A percentile compares a stretch with the other conserved stretches of the same genome.
phyloP scores from a whole-genome alignment of 257 asterid genomes.

The Eustoma russellianum region DNA sequence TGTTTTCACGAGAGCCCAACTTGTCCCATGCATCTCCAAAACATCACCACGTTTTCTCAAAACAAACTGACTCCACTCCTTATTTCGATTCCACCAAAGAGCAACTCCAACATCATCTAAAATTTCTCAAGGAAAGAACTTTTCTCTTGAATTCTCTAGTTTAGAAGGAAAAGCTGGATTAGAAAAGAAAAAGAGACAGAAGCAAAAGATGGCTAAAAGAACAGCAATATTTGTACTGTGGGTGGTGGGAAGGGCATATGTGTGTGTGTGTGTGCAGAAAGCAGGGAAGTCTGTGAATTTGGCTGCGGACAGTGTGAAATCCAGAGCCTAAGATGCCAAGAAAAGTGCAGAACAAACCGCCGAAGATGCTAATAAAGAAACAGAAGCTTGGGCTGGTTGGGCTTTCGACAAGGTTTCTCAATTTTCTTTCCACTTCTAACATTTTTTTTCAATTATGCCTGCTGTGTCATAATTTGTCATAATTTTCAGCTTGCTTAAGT shows the following conservation, averaged over 20 bases:
- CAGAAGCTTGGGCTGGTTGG: constrained; percentile 41
- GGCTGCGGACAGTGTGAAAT: constrained; percentile 6
- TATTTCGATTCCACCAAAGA: no score
- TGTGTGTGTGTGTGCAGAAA: constrained; percentile 9
- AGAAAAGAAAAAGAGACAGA: neutral
- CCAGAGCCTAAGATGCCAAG: constrained; percentile 6
- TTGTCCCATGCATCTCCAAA: no score
- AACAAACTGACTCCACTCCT: no score
- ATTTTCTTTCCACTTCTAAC: no score
- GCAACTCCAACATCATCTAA: no score
- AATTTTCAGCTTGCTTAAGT: no score
- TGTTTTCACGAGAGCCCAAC: no score
- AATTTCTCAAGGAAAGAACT: no score
- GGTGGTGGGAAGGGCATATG: neutral
- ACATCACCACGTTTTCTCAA: no score
- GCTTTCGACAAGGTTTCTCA: constrained; percentile 30
- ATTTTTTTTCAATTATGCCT: neutral
- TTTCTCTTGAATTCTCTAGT: no score
- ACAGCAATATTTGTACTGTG: constrained; percentile 10
- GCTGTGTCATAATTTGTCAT: no score
- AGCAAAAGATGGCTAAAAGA: constrained; percentile 10
- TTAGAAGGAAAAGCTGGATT: no score
- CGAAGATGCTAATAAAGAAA: constrained; percentile 20
- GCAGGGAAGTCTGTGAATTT: constrained; percentile 6
- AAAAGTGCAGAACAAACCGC: constrained; percentile 5